phyloP scores from a whole-genome alignment of 2,329 filamentous ascomycete species.

The Bertia moriformis region DNA sequence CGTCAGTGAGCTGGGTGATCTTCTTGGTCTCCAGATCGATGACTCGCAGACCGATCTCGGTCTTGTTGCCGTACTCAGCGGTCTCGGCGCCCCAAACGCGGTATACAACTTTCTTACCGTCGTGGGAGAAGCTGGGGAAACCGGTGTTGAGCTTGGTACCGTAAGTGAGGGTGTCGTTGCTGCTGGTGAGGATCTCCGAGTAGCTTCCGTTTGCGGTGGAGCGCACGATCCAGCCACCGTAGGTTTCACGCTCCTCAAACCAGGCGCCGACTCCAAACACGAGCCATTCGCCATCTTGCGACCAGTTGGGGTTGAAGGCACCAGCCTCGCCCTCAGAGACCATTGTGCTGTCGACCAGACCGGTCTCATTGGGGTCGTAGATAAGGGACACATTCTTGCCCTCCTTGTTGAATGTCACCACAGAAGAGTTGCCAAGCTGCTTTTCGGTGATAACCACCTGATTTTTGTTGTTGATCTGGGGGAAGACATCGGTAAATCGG shows the following conservation, averaged over 20 bases:
- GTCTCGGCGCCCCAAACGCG: constrained; percentile 8
- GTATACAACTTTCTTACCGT: constrained; percentile 19
- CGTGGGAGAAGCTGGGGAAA: constrained; percentile 21
- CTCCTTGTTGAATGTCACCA: constrained; percentile 15
- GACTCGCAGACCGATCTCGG: constrained; percentile 15
- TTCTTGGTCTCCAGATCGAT: constrained; percentile 10
- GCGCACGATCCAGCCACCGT: constrained; percentile 5
- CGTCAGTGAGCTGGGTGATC: constrained; percentile 15
- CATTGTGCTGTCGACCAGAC: constrained; percentile 11
- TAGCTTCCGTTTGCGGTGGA: constrained; percentile 2
- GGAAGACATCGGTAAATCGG: constrained; percentile 25
- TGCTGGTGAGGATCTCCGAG: constrained; percentile 15
- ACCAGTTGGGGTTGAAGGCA: constrained; percentile 23
- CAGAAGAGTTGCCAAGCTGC: constrained; percentile 20
- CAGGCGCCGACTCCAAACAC: constrained; percentile 21
- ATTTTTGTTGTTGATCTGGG: constrained; percentile 10
- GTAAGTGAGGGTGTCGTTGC: too few relatives aligned
- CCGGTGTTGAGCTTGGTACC: constrained; percentile 18
- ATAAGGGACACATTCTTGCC: constrained; percentile 5
- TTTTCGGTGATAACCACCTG: constrained; percentile 18
- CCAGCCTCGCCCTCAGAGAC: constrained; percentile 12
- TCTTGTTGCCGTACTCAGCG: too few relatives aligned
- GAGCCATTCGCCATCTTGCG: constrained; percentile 18
- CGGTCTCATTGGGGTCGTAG: constrained; percentile 5
- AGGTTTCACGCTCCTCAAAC: constrained; percentile 17